These are phyloP conservation scores for Solanum chacoense DNA, from an alignment of 305 asterid species.

Conservation along the genomic window DNA sequence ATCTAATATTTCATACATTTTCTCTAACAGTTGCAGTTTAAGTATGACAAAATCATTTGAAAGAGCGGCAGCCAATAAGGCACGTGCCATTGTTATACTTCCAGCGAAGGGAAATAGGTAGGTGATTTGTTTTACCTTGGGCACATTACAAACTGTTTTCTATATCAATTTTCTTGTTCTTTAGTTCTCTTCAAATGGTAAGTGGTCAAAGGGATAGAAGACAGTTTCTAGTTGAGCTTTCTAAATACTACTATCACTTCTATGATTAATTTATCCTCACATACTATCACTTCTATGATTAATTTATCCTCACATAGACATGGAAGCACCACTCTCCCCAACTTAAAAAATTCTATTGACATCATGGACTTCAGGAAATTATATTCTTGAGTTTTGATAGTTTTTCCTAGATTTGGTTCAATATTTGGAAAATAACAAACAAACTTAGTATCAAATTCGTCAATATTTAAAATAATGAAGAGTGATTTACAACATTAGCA, in stretches of 20 bases:
- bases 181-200: background rate
- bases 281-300: background rate
- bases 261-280: background rate
- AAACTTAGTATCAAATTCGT: background rate
- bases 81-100: constrained; percentile 88
- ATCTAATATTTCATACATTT: constrained; percentile 12
- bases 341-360: background rate
- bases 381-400: background rate
- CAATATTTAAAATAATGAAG: background rate
- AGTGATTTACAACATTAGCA: background rate
- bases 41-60: constrained; percentile 89
- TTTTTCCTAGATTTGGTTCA: background rate
- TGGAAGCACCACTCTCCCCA: background rate
- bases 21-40: constrained; percentile 73
- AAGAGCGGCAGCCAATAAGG: constrained; percentile 93
- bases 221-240: background rate
- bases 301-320: background rate
- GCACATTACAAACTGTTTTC: background rate
- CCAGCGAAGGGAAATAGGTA: constrained; percentile 84
- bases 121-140: constrained; percentile 4
- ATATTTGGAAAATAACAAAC: background rate
- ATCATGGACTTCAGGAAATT: background rate
- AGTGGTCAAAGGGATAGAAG: background rate
- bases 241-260: background rate
- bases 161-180: background rate